phyloP scores from a whole-genome alignment of 805 yeast genomes.

The Wickerhamiella dianesei region DNA sequence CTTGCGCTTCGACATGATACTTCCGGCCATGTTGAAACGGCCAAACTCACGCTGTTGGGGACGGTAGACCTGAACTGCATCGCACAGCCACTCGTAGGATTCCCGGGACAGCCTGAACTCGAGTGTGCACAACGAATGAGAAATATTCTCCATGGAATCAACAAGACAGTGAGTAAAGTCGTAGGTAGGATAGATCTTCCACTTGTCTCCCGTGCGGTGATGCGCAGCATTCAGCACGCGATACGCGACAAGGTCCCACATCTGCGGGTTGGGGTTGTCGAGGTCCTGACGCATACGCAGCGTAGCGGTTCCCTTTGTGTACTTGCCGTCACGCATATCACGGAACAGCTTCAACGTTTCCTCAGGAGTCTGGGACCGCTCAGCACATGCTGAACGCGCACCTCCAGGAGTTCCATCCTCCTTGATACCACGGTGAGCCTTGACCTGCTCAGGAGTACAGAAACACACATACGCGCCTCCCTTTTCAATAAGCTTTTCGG shows the following conservation, averaged over 20 bases:
- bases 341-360: constrained; percentile 70
- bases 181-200: constrained; percentile 98
- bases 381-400: constrained; percentile 68
- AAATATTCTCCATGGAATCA: constrained; percentile 90
- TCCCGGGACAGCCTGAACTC: constrained; percentile 88
- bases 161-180: constrained; percentile 99
- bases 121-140: constrained; percentile 92
- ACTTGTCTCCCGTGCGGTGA: constrained; percentile 90
- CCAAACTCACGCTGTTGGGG: constrained; percentile 99
- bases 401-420: constrained; percentile 93
- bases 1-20: constrained; percentile 88
- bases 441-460: constrained; percentile 84
- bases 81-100: constrained; percentile 97
- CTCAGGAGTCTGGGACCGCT: constrained; percentile 58
- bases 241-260: constrained; percentile 99
- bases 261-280: constrained; percentile 84
- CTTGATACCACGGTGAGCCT: constrained; percentile 76
- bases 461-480: constrained; percentile 86
- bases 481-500: constrained; percentile 59
- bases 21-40: constrained; percentile 86
- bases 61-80: constrained; percentile 83
- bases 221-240: constrained; percentile 86
- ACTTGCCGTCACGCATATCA: constrained; percentile 81
- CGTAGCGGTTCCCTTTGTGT: constrained; percentile 82
- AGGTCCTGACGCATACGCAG: constrained; percentile 95